These are phyloP conservation scores for Laburnicola sp. DNA, from an alignment of 2,329 filamentous ascomycete species.

Conservation along the genomic window DNA sequence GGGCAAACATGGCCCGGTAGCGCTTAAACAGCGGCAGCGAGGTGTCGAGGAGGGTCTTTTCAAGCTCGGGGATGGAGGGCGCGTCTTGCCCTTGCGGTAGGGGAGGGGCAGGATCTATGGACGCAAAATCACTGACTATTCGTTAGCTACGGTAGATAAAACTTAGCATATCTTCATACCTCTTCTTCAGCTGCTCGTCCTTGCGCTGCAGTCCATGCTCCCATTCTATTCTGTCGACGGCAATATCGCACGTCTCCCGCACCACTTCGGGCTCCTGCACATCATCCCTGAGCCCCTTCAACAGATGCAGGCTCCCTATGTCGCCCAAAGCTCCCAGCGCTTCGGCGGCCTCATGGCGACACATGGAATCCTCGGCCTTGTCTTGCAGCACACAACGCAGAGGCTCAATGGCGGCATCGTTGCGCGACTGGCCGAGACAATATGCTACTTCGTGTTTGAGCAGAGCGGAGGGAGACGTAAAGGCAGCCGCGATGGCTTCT, in stretches of 20 bases:
- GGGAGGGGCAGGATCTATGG: slow-evolving; percentile 91
- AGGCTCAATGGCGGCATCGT: slow-evolving; percentile 71
- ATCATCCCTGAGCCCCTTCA: slow-evolving; percentile 74
- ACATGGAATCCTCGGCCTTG: slow-evolving; percentile 87
- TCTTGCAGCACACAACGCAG: slow-evolving; percentile 76
- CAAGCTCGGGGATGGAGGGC: slow-evolving; percentile 71
- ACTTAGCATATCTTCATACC: slow-evolving; percentile 56
- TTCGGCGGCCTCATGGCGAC: slow-evolving; percentile 93
- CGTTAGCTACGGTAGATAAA: slow-evolving; percentile 17
- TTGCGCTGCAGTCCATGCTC: slow-evolving; percentile 65
- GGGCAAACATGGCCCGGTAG: slow-evolving; percentile 97
- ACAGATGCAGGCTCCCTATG: slow-evolving; percentile 69
- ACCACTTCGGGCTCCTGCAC: slow-evolving; percentile 76
- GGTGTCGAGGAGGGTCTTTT: slow-evolving; percentile 76
- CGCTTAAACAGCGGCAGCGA: slow-evolving; percentile 81
- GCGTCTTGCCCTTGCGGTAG: slow-evolving; percentile 68
- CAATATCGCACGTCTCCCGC: slow-evolving; percentile 96
- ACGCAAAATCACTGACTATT: slow-evolving; percentile 79
- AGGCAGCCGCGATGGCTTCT: slow-evolving; percentile 83
- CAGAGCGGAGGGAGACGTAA: slow-evolving; percentile 81
- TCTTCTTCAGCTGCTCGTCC: slow-evolving; percentile 75
- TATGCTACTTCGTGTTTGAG: slow-evolving; percentile 97
- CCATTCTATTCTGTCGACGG: slow-evolving; percentile 92
- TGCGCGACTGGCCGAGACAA: slow-evolving; percentile 88
- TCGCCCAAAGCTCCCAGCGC: slow-evolving; percentile 87